Evolutionary conservation across 257 asterid species (phyloP), one percentile per base, ranked within the genome.

Genomic region (Plantago major): DNA sequence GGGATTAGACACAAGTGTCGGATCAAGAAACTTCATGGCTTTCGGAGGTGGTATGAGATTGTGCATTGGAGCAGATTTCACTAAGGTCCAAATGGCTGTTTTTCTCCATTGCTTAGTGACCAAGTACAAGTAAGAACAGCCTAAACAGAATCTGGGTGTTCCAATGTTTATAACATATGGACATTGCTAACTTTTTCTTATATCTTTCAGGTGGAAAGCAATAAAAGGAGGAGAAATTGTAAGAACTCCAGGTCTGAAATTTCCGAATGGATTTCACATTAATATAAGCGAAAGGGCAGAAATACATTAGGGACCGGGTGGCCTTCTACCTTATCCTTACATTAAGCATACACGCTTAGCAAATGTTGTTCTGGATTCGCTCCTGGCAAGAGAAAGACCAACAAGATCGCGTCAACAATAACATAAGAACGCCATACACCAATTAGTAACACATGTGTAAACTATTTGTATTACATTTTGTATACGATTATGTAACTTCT

Each of bases 41-140:
- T 82, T 82, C 65, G 88, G 85, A 48, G 81, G 83, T 14, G 85
- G 88, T 26, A 74, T 79, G 83, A 74, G 88, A 66, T 71, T 82
- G 61, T 82, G 88, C 60, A 79, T 76, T 48, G 85, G 85, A 38
- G 75, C 88, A 63, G 88, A 79, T 14, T 82, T 79, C 82, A 76
- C 85, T 9, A 82, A 76, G 63, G 70, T 82, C 54, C 88, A 79
- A 59, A 76, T 79, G 85, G 83, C 85, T n/a, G 70, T 76, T 55
- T 82, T 82, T 62, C 70, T 79, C 58, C 88, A 82, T 64, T 74
- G 78, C 62, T 51, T 82, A 37, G 81, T 79, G 42, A 79, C 85
- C 49, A 79, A 76, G 55, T 76, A 79, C 78, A 76, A 62, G 85
- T 82, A 76, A 79, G 85, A 61, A 55, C 58, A 58, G 49, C 9